A percentile compares a stretch with the other conserved stretches of the same genome.
Evolutionary conservation across 2,329 filamentous ascomycete genomes (phyloP).

Genomic region (Sporothrix curviconia): DNA sequence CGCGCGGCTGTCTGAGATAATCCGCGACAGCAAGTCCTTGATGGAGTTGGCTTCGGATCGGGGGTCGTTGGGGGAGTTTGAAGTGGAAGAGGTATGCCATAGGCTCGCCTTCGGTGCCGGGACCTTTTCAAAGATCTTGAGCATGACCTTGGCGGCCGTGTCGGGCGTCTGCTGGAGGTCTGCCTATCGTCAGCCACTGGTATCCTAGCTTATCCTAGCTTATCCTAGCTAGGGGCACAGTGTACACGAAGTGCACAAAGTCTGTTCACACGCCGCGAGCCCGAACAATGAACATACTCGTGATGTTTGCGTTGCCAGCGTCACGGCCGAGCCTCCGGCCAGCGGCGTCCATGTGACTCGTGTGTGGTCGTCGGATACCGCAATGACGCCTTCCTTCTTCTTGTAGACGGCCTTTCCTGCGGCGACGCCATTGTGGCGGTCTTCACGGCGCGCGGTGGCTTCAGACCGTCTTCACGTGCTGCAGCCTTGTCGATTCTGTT

Average conservation of each 20-base stretch:
- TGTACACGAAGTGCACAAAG: too few relatives aligned
- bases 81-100: conserved; percentile 82
- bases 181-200: conserved; percentile 28
- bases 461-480: too few relatives aligned
- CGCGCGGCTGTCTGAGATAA: conserved; percentile 64
- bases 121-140: conserved; percentile 79
- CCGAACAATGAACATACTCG: conserved; percentile 55
- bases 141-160: conserved; percentile 80
- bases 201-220: too few relatives aligned
- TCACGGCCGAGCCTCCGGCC: conserved; percentile 57
- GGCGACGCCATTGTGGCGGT: conserved; percentile 46
- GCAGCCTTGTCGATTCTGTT: too few relatives aligned
- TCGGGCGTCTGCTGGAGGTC: conserved; percentile 94
- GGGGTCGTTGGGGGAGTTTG: conserved; percentile 66
- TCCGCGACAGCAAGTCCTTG: conserved; percentile 71
- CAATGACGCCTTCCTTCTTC: conserved; percentile 86
- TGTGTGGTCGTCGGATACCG: conserved; percentile 64
- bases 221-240: too few relatives aligned
- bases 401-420: conserved; percentile 74
- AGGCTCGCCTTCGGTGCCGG: conserved; percentile 48
- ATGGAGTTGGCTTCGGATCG: conserved; percentile 78
- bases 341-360: conserved; percentile 72
- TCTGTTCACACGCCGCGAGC: too few relatives aligned
- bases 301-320: conserved; percentile 70
- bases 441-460: neutral